Percentiles rank a stretch among this genome's conserved stretches.
phyloP scores from a whole-genome alignment of 2,329 filamentous ascomycete species.

The Cercospora zeae-maydis region DNA sequence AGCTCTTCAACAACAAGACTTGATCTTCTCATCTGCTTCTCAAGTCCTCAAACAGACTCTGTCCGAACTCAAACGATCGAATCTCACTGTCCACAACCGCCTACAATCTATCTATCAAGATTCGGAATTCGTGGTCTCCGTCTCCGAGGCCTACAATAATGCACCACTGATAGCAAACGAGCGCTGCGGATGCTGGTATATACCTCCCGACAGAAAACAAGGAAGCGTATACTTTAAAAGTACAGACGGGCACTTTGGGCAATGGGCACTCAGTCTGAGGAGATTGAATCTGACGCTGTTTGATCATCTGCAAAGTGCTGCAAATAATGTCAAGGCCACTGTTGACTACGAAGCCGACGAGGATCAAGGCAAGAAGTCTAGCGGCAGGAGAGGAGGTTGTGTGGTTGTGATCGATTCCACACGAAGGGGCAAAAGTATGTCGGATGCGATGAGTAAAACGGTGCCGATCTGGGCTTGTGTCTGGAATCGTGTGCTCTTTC shows the following conservation, averaged over 20 bases:
- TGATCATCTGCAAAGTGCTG: constrained; percentile 54
- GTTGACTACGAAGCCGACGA: background rate
- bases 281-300: constrained; percentile 81
- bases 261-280: constrained; percentile 86
- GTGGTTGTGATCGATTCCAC: constrained; percentile 88
- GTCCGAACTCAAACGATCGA: constrained; percentile 68
- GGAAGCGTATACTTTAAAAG: constrained; percentile 94
- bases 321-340: background rate
- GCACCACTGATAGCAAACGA: constrained; percentile 87
- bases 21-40: constrained; percentile 55
- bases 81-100: constrained; percentile 76
- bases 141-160: constrained; percentile 50
- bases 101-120: constrained; percentile 75
- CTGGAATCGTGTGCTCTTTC: constrained; percentile 75
- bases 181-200: constrained; percentile 94
- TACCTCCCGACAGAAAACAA: constrained; percentile 60
- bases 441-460: constrained; percentile 90
- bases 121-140: constrained; percentile 66
- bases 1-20: constrained; percentile 30
- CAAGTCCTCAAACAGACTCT: constrained; percentile 68
- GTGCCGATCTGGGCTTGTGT: constrained; percentile 91
- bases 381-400: constrained; percentile 59
- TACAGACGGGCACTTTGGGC: constrained; percentile 86
- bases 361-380: background rate
- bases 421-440: constrained; percentile 88